Percentiles rank a stretch among this genome's conserved stretches.
Conservation (phyloP, 805 yeast genomes). For the Candida saitoana region DNA sequence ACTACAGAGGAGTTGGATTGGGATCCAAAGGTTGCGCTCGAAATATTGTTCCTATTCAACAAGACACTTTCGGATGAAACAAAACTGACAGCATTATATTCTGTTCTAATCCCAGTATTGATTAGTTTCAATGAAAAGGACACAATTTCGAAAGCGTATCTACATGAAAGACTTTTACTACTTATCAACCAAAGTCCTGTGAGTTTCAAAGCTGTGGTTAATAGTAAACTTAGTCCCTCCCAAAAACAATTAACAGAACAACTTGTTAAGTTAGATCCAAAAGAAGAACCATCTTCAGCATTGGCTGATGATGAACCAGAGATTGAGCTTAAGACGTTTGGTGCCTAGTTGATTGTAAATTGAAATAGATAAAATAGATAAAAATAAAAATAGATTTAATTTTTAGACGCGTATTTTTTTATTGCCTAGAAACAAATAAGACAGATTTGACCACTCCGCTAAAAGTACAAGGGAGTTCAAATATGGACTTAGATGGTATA, state of each 20-base stretch:
- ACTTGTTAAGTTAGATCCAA: slow-evolving; percentile 31
- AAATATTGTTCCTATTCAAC: slow-evolving; percentile 45
- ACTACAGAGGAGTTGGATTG: slow-evolving; percentile 18
- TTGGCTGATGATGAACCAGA: slow-evolving; percentile 9
- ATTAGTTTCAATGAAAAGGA: slow-evolving; percentile 22
- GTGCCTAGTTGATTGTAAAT: slow-evolving; percentile 13
- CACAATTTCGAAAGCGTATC: slow-evolving; percentile 27
- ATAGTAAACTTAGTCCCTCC: slow-evolving; percentile 27
- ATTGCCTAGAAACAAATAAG: too few species aligned
- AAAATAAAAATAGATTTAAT: too few species aligned
- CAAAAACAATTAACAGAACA: slow-evolving; percentile 43
- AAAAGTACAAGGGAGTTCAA: not conserved
- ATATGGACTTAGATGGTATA: not conserved
- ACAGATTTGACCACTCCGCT: not conserved
- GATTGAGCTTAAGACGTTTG: slow-evolving; percentile 24
- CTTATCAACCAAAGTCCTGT: slow-evolving; percentile 43
- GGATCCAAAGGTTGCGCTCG: slow-evolving; percentile 35
- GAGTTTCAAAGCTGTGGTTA: slow-evolving; percentile 48
- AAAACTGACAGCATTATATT: slow-evolving; percentile 24
- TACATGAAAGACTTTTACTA: slow-evolving; percentile 45
- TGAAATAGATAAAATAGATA: too few species aligned
- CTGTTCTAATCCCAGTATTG: slow-evolving; percentile 36
- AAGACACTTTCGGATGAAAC: slow-evolving; percentile 28
- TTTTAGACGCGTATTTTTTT: too few species aligned
- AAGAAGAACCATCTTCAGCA: slow-evolving; percentile 2